phyloP scores from a whole-genome alignment of 1,284 basidiomycete genomes.

The Ceratobasidium sp. region DNA sequence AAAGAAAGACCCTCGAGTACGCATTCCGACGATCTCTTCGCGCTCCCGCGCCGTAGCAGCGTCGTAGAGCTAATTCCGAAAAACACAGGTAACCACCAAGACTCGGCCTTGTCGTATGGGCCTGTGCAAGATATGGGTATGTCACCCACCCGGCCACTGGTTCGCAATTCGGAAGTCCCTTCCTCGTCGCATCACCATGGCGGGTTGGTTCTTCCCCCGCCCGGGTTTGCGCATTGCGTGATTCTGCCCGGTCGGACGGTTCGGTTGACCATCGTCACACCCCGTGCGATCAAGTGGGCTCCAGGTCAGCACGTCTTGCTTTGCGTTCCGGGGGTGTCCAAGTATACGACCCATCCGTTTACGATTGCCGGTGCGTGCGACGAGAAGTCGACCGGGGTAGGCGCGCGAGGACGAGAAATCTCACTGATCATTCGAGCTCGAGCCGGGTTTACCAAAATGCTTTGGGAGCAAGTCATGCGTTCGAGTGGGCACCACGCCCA shows the following conservation, averaged over 20 bases:
- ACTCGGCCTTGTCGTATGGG: slow-evolving; percentile 14
- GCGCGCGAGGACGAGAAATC: slow-evolving; percentile 61
- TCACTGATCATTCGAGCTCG: slow-evolving; percentile 79
- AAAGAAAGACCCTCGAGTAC: slow-evolving; percentile 26
- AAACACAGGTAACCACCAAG: background rate
- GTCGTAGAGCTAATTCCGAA: slow-evolving; percentile 26
- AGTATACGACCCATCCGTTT: slow-evolving; percentile 79
- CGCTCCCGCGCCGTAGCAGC: background rate
- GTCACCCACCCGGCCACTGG: slow-evolving; percentile 15
- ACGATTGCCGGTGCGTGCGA: slow-evolving; percentile 77
- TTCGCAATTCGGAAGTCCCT: background rate
- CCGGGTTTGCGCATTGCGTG: slow-evolving; percentile 78
- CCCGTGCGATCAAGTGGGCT: slow-evolving; percentile 68
- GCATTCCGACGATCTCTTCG: slow-evolving; percentile 3
- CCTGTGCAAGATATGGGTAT: slow-evolving; percentile 4
- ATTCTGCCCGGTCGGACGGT: slow-evolving; percentile 79
- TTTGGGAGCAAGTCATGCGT: slow-evolving; percentile 66
- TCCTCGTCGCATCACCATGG: background rate
- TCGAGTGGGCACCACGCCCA: slow-evolving; percentile 48
- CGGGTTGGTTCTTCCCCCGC: slow-evolving; percentile 54
- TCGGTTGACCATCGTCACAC: slow-evolving; percentile 71
- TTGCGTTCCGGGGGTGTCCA: slow-evolving; percentile 71
- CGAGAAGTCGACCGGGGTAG: slow-evolving; percentile 50
- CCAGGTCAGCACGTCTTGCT: slow-evolving; percentile 84
- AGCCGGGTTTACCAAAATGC: slow-evolving; percentile 74